Conservation (phyloP, 1,139 yeast genomes). For the Pichia sp. region DNA sequence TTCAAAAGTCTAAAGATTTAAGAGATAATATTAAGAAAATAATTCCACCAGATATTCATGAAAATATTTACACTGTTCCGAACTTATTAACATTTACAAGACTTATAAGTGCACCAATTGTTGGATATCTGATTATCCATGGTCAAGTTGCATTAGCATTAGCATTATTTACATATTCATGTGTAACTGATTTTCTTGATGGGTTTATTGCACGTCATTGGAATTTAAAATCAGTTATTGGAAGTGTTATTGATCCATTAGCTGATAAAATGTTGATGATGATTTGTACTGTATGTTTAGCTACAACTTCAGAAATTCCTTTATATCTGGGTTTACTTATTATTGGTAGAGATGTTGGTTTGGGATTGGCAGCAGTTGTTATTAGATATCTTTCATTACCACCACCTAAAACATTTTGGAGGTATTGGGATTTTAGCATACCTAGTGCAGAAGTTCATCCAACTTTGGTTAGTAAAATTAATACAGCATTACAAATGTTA, state of each 20-base stretch:
- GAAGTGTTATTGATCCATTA: constrained; percentile 89
- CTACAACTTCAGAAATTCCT: constrained; percentile 65
- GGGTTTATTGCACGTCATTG: constrained; percentile 82
- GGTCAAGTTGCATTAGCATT: constrained; percentile 61
- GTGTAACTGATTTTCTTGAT: constrained; percentile 85
- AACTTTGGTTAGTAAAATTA: constrained; percentile 77
- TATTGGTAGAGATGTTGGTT: constrained; percentile 75
- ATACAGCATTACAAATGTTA: constrained; percentile 88
- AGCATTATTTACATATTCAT: constrained; percentile 71
- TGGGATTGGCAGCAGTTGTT: constrained; percentile 71
- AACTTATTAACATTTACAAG: constrained; percentile 78
- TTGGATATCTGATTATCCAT: constrained; percentile 70
- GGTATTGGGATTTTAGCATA: constrained; percentile 71
- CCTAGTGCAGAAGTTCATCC: constrained; percentile 91
- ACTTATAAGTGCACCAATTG: constrained; percentile 69
- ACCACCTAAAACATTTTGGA: constrained; percentile 61
- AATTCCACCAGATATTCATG: constrained; percentile 38
- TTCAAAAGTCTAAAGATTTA: constrained; percentile 20
- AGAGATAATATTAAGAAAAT: constrained; percentile 28
- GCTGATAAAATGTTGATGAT: constrained; percentile 94
- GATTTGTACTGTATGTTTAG: constrained; percentile 70
- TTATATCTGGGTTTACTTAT: constrained; percentile 63
- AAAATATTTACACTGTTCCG: constrained; percentile 74
- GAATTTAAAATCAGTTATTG: constrained; percentile 74
- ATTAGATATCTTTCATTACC: constrained; percentile 72